Conservation (phyloP, 257 asterid genomes). For the Phtheirospermum japonicum region DNA sequence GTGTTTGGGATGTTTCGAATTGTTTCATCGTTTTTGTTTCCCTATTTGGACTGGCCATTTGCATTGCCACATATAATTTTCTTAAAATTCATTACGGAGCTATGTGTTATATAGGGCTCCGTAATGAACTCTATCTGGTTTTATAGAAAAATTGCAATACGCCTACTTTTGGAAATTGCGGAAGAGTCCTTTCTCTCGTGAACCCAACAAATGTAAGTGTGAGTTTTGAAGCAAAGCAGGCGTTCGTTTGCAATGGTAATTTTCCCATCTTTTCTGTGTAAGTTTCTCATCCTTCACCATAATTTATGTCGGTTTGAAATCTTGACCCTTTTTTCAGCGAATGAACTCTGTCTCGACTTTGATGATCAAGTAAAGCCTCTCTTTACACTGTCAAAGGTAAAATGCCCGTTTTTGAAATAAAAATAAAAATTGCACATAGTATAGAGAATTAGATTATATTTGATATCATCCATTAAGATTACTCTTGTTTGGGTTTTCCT, state of each 20-base stretch:
- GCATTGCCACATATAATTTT: background rate
- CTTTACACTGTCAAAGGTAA: background rate
- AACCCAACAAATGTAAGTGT: background rate
- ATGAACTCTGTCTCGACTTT: slow-evolving; percentile 20
- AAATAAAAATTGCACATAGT: no score
- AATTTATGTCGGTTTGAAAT: background rate
- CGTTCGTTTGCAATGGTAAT: slow-evolving; percentile 11
- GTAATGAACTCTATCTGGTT: no score
- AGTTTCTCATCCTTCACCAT: background rate
- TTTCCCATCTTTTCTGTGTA: background rate
- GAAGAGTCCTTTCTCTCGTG: background rate
- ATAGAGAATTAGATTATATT: background rate
- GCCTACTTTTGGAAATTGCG: slow-evolving; percentile 19
- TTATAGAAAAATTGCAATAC: no score
- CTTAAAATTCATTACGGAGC: background rate
- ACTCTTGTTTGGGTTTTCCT: slow-evolving; percentile 1
- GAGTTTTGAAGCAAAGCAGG: slow-evolving; percentile 7
- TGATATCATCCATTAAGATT: background rate
- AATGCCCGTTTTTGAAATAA: background rate
- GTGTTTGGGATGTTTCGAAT: background rate
- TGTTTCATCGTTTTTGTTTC: background rate
- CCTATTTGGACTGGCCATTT: background rate
- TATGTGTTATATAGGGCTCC: no score
- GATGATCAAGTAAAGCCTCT: slow-evolving; percentile 15
- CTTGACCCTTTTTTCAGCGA: background rate